Conservation (phyloP, 192 early-diverging fungal species). For the Coemansia sp. region DNA sequence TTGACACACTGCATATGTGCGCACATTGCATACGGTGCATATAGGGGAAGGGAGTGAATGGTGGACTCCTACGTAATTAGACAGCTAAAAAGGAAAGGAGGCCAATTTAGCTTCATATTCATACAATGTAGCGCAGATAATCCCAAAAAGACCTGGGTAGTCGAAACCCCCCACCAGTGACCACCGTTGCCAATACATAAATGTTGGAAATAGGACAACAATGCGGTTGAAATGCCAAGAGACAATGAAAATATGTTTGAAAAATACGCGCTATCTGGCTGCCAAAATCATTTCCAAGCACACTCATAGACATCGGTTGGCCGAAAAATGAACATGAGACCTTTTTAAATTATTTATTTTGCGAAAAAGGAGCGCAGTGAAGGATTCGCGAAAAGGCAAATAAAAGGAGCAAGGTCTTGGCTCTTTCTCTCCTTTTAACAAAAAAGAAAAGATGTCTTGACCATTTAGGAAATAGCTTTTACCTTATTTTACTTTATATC, state of each 20-base stretch:
- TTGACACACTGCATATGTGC: constrained; percentile 1
- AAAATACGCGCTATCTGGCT: too few species aligned
- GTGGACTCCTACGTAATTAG: background rate
- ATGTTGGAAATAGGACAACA: too few species aligned
- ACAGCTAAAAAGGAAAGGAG: background rate
- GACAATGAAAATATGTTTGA: too few species aligned
- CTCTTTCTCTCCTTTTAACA: background rate
- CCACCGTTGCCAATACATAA: too few species aligned
- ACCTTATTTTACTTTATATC: background rate
- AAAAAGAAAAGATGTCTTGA: background rate
- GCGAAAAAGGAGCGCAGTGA: background rate
- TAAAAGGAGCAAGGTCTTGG: background rate
- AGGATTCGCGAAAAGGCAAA: background rate
- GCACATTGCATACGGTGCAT: constrained; percentile 4
- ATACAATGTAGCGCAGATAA: background rate
- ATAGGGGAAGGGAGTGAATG: background rate
- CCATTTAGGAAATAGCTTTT: background rate
- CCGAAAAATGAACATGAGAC: too few species aligned
- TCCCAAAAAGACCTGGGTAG: background rate
- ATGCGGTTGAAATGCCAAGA: too few species aligned
- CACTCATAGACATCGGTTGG: too few species aligned
- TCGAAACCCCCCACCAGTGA: too few species aligned
- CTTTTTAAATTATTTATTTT: too few species aligned
- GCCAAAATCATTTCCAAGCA: too few species aligned
- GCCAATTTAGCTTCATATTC: background rate